Base-by-base conservation (phyloP, 371 early-diverging fungal genomes). In the Mortierella sp. region DNA sequence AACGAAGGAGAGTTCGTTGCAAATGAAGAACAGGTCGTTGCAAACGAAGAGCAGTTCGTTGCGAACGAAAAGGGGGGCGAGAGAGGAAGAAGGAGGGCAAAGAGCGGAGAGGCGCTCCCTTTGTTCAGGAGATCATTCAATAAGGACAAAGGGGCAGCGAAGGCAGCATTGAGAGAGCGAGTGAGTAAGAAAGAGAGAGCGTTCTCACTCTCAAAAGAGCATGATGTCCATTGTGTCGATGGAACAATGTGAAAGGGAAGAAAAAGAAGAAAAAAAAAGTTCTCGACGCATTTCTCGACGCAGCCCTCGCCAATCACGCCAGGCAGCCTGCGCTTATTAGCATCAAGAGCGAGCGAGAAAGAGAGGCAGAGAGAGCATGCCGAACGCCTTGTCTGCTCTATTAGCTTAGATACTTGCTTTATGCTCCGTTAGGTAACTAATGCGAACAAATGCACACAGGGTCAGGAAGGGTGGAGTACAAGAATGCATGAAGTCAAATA, bases 381-480 rank as follows among this genome's bases (percentile, higher is more conserved):
- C 31, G 68, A 7, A 42, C 24, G 65, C 68, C 24, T 68, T 68
- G 38, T 42, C 42, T 42, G 44, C 38, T 14, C 21, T 42, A 10
- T 34, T 38, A 10, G 24, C 24, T 42, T 34, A 8, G 2, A 7
- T 31, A 8, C 7, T 19, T 63, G 21, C 31, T 19, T 34, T 31
- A 14, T 60, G 31, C 60, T 60, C 60, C 26, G 31, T 60, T 60
- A 60, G 60, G 60, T 60, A 60, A 31, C 60, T 28, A 28, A 60
- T 3, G 60, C 14, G 13, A n/a, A 26, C 21, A 19, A 13, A 47
- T 47, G 47, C 47, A 8, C 47, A 47, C 47, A 47, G 47, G 47
- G 47, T 47, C 47, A 8, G 13, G 47, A 47, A 47, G 11, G 5
- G 5, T 38, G 5, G 42, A 38, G 42, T 38, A 8, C 47, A 47